Conservation (phyloP, 768 basidiomycete species). For the Mycena alexandri region DNA sequence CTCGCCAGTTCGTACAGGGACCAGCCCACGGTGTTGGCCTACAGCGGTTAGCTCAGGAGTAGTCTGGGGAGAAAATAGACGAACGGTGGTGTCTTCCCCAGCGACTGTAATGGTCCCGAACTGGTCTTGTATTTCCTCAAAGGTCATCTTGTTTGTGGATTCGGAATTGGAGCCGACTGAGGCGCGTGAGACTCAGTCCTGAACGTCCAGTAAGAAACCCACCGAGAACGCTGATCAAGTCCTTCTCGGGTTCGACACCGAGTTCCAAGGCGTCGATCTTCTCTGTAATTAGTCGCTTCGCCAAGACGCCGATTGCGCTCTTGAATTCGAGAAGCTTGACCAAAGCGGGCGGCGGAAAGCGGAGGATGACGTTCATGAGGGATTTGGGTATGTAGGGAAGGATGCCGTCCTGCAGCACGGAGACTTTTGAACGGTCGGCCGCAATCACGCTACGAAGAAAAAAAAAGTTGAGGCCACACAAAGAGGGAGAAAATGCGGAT, state of each 20-base stretch:
- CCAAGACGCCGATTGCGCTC: slow-evolving; percentile 26
- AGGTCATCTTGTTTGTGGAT: slow-evolving; percentile 33
- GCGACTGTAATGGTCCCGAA: slow-evolving; percentile 35
- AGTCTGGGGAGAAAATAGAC: not conserved
- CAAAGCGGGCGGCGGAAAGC: slow-evolving; percentile 32
- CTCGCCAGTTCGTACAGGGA: slow-evolving; percentile 48
- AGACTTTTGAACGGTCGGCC: slow-evolving; percentile 33
- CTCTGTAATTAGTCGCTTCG: slow-evolving; percentile 31
- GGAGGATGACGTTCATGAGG: slow-evolving; percentile 15
- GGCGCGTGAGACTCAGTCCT: not conserved
- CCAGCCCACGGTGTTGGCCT: slow-evolving; percentile 41
- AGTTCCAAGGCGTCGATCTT: slow-evolving; percentile 33
- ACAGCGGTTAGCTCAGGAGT: not conserved
- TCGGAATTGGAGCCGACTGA: slow-evolving; percentile 31
- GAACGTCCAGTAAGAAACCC: not conserved
- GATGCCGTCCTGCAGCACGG: slow-evolving; percentile 32
- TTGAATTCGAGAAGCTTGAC: slow-evolving; percentile 36
- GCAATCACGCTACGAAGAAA: slow-evolving; percentile 25
- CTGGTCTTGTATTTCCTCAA: slow-evolving; percentile 32
- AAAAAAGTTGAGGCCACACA: not conserved
- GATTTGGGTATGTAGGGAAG: slow-evolving; percentile 35
- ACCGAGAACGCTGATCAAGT: slow-evolving; percentile 34
- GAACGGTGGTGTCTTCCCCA: slow-evolving; percentile 34
- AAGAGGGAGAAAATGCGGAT: not conserved
- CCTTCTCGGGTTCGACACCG: slow-evolving; percentile 33